phyloP scores from a whole-genome alignment of 169 alveolate species.

The Pseudocohnilembus persalinus region DNA sequence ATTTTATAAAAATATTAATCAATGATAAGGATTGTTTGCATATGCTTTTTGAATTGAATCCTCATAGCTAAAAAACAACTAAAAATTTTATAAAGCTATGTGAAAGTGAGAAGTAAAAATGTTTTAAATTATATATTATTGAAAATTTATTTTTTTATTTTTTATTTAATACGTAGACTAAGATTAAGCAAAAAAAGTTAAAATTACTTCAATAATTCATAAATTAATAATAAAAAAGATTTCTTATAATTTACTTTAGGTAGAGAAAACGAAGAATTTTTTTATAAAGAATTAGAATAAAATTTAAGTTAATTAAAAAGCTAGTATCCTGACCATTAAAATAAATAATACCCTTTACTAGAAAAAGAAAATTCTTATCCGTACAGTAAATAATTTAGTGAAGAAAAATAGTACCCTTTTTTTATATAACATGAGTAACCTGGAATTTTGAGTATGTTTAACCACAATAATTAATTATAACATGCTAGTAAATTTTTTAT shows the following conservation, averaged over 20 bases:
- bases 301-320: not conserved
- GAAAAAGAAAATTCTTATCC: not conserved
- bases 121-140: too few species aligned
- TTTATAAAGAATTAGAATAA: not conserved
- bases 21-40: not conserved
- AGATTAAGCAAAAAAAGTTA: too few species aligned
- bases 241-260: not conserved
- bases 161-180: not conserved
- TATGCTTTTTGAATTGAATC: not conserved
- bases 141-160: too few species aligned
- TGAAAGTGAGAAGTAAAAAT: not conserved
- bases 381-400: not conserved
- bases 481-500: not conserved
- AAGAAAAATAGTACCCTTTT: not conserved
- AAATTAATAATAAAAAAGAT: not conserved
- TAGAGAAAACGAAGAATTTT: too few species aligned
- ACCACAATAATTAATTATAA: too few species aligned
- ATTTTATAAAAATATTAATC: too few species aligned
- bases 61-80: not conserved
- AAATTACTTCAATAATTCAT: not conserved
- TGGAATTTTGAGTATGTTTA: not conserved
- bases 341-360: too few species aligned
- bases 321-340: not conserved
- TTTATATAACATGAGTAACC: not conserved
- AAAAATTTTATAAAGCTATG: not conserved